Evolutionary conservation across 169 alveolate species (phyloP), one percentile per base, ranked within the genome.

Genomic region (Cyclospora cayetanensis): DNA sequence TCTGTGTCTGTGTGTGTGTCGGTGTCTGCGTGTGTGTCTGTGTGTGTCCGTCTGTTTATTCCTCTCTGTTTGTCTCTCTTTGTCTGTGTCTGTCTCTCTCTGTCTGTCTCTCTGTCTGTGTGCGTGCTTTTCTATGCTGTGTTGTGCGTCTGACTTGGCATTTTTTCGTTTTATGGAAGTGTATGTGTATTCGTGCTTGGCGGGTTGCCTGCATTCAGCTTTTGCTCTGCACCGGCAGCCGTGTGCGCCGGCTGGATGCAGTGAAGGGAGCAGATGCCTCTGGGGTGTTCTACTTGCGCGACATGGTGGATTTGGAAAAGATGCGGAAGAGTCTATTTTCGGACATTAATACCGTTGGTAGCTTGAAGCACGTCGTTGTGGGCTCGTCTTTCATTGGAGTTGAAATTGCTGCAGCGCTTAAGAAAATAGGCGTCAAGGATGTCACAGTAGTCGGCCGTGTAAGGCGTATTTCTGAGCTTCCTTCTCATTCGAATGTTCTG

Each of bases 351-450:
- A 84, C 53, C 25, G 25, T 55, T 46, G 52, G 0, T 20, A 66
- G 53, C 72, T 39, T 27, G 29, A 22, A 25, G 20, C 84, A 86
- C 66, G 95, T 90, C 12, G 70, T 93, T 20, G 50, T 93, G 15
- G 95, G 95, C n/a, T 77, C 94, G n/a, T 90, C 94, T 25, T 93
- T 93, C 29, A 66, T 89, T 39, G 95, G 95, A 34, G 34, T 89
- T 37, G 95, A 93, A 68, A 35, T 79, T 68, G 95, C 95, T 0
- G 39, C 94, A 29, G 92, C 94, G 7, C 42, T 93, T 27, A 70
- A 53, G 4, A 74, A 70, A 27, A 27, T 41, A 37, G 94, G 93
- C 4, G 93, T 60, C 31, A 11, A n/a, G 65, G 20, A 89, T 37
- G 92, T 93, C 77, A 63, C 92, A 2, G 90, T 93, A 39, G 79